Percentiles rank a stretch among this genome's conserved stretches.
Conservation (phyloP, 495 filamentous ascomycete genomes). For the Neohortaea acidophila region DNA sequence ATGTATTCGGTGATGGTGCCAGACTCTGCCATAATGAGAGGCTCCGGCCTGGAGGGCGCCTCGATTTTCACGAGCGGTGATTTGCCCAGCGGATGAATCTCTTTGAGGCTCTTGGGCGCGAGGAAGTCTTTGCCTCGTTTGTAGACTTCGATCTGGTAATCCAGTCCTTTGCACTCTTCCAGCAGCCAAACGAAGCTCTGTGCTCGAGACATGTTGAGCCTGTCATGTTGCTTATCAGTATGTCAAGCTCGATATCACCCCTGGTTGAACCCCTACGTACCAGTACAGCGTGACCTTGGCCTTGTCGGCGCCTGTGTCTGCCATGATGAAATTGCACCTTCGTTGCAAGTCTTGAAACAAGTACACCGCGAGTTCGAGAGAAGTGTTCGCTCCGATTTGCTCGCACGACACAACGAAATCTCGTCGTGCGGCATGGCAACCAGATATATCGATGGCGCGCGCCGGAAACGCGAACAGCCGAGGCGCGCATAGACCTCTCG, state of each 20-base stretch:
- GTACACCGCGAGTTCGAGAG: too few species aligned
- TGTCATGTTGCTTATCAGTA: constrained; percentile 19
- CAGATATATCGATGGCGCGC: too few species aligned
- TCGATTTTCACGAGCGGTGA: constrained; percentile 57
- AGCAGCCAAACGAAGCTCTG: constrained; percentile 83
- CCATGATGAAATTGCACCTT: too few species aligned
- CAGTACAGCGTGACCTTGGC: constrained; percentile 66
- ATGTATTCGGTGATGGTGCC: constrained; percentile 69
- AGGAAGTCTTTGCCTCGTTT: constrained; percentile 44
- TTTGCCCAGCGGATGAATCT: constrained; percentile 76
- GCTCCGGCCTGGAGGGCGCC: constrained; percentile 24
- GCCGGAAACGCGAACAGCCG: too few species aligned
- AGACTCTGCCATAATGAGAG: constrained; percentile 63
- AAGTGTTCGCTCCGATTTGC: too few species aligned
- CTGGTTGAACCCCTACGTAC: too few species aligned
- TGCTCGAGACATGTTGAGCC: constrained; percentile 64
- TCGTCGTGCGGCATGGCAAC: too few species aligned
- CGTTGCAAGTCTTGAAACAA: too few species aligned
- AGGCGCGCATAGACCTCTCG: too few species aligned
- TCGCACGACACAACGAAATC: too few species aligned
- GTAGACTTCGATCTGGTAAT: constrained; percentile 64
- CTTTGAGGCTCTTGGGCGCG: constrained; percentile 56
- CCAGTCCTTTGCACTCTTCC: constrained; percentile 50
- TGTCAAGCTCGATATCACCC: not conserved
- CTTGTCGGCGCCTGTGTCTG: constrained; percentile 18